A percentile compares a stretch with the other conserved stretches of the same genome.
Evolutionary conservation across 257 asterid species (phyloP).

Genomic region (Solanum chilense): DNA sequence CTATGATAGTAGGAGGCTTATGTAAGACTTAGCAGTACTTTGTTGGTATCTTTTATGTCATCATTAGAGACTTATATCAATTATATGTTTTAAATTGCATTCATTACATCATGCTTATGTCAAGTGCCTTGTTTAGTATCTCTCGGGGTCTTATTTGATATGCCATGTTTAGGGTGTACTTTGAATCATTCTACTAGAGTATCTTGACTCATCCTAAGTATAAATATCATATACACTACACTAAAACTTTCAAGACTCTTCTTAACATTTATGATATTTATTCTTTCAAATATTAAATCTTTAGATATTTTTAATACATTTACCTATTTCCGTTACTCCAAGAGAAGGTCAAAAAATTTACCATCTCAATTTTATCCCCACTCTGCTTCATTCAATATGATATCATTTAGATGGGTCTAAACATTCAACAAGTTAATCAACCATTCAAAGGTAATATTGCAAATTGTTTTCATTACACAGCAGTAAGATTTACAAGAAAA

Average conservation of each 20-base stretch:
- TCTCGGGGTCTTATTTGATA: background rate
- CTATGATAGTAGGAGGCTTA: background rate
- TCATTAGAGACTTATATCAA: background rate
- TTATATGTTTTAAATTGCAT: background rate
- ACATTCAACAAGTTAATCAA: background rate
- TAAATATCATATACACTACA: background rate
- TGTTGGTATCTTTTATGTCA: background rate
- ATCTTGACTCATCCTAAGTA: background rate
- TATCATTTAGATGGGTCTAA: background rate
- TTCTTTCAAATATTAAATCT: background rate
- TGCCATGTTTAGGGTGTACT: background rate
- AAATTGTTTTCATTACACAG: background rate
- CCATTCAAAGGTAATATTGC: background rate
- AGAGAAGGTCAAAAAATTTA: background rate
- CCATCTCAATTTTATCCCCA: background rate
- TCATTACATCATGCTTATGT: background rate
- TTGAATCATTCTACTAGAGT: background rate
- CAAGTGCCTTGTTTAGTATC: background rate
- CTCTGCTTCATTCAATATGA: background rate
- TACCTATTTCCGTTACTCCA: background rate
- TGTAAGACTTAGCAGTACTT: background rate
- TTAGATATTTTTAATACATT: background rate
- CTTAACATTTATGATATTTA: background rate
- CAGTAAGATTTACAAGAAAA: background rate
- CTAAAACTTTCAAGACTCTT: background rate